Evolutionary conservation across 306 rosid species (phyloP), one percentile per base, ranked within the genome.

Genomic region (Cicer pinnatifidum): DNA sequence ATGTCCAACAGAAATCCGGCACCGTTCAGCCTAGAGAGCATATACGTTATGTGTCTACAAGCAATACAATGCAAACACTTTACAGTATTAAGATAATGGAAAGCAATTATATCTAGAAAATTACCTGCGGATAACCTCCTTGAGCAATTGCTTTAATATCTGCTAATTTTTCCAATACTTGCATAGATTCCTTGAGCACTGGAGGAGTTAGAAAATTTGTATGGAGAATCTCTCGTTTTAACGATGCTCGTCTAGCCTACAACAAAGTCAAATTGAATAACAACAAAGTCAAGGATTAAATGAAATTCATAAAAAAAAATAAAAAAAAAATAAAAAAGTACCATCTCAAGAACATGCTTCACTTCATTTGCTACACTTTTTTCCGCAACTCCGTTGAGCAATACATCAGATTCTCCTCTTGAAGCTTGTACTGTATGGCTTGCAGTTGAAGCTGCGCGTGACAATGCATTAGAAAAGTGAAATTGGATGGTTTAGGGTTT

Each of bases 101-200:
- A 62, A 65, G 38, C n/a, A 69, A 10, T 76, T 62, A 58, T 60
- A 61, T 59, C 41, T 12, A 9, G 28, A 75, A 58, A 66, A 38
- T 75, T 77, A 93, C 98, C 97, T 91, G 91, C 11, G 96, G 96
- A 73, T 89, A 93, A 80, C 97, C 98, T 83, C 98, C 98, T 81
- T 93, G 98, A 69, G 88, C 80, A 75, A 89, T 72, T 69, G 96
- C 93, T 84, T 87, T 87, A 75, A 91, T 75, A 11, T 88, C 91
- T 12, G 97, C 89, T 76, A 93, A 75, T 70, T 89, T 93, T 61
- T 79, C 87, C 83, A 93, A 60, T 56, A 90, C 82, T 71, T 78
- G 85, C 91, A 93, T 84, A 11, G 97, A 89, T 84, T 89, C 97
- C 85, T 86, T 89, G 76, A 88, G 19, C 84, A 89, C 93, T 16